Base-by-base conservation (phyloP, 306 rosid species). In the Herpetospermum pedunculosum region DNA sequence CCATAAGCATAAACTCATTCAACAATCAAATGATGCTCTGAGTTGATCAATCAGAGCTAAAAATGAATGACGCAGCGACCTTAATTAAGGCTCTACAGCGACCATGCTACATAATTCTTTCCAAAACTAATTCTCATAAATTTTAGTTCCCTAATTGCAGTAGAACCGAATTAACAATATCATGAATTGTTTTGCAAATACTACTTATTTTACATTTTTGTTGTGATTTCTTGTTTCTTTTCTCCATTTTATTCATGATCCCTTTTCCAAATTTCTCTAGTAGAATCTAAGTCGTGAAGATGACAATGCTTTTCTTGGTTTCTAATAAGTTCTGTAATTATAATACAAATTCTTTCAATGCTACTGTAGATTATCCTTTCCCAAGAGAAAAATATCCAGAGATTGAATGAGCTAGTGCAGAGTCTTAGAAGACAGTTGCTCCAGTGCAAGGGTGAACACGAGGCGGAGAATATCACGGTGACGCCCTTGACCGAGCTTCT, bases 381-480 rank as follows among this genome's bases (percentile, higher is more conserved):
- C n/a, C 91, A 87, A 64, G 87, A 87, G 84, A 87, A 68, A 78
- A 84, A 78, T 77, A 84, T 87, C 74, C 87, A 77, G 76, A 84
- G 81, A 79, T 85, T 87, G 49, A 83, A 82, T 53, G 91, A 83
- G 80, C 81, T 80, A 23, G 84, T 80, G 70, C 87, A 23, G 49
- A 84, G 82, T 77, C 91, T 84, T 50, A 76, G 77, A 60, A 84
- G 83, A 68, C 80, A 87, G 49, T 76, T 82, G 72, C 63, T 64
- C 63, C 84, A 82, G 48, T 84, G 91, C 76, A 84, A 73, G 78
- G 85, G 75, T 62, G 87, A 75, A 77, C 77, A 54, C 32, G 84
- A 80, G 69, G 62, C 70, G 19, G 81, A 29, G 68, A 78, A 84
- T 78, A 62, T 58, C 75, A 82, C 81, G 6, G 55, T 75, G 25